phyloP scores from a whole-genome alignment of 2,329 filamentous ascomycete genomes.

The Stromatinia cepivora region DNA sequence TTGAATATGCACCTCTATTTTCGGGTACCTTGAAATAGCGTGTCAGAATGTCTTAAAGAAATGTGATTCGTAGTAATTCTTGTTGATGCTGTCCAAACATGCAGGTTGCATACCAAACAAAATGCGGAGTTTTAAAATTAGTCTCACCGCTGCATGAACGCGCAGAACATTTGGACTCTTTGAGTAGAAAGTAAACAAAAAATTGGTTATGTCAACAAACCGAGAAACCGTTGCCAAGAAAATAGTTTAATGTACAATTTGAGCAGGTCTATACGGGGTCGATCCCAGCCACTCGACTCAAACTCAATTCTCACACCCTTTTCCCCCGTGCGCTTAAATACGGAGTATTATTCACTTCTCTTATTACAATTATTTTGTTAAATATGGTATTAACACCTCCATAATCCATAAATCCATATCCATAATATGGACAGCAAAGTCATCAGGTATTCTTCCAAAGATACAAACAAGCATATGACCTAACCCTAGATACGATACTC shows the following conservation, averaged over 20 bases:
- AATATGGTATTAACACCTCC: no score
- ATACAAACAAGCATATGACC: not conserved
- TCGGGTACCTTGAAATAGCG: conserved; percentile 2
- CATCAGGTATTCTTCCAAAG: not conserved
- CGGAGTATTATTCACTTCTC: not conserved
- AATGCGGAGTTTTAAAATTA: conserved; percentile 18
- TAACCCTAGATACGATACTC: not conserved
- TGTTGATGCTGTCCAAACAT: conserved; percentile 11
- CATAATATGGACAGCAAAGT: no score
- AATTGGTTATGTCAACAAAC: not conserved
- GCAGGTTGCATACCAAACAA: conserved; percentile 18
- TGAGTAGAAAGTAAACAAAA: conserved; percentile 15
- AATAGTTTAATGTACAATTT: not conserved
- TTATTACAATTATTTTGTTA: not conserved
- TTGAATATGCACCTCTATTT: conserved; percentile 16
- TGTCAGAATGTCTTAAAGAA: conserved; percentile 19
- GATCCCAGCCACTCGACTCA: conserved; percentile 15
- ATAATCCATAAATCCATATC: no score
- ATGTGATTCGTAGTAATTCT: conserved; percentile 7
- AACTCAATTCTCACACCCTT: not conserved
- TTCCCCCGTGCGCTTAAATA: not conserved
- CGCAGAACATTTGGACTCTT: conserved; percentile 9
- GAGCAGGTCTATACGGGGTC: not conserved
- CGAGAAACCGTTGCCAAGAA: conserved; percentile 17
- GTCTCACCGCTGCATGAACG: conserved; percentile 23